Percentiles rank a stretch among this genome's conserved stretches.
phyloP scores from a whole-genome alignment of 2,329 filamentous ascomycete genomes.

The Amphichorda felina region DNA sequence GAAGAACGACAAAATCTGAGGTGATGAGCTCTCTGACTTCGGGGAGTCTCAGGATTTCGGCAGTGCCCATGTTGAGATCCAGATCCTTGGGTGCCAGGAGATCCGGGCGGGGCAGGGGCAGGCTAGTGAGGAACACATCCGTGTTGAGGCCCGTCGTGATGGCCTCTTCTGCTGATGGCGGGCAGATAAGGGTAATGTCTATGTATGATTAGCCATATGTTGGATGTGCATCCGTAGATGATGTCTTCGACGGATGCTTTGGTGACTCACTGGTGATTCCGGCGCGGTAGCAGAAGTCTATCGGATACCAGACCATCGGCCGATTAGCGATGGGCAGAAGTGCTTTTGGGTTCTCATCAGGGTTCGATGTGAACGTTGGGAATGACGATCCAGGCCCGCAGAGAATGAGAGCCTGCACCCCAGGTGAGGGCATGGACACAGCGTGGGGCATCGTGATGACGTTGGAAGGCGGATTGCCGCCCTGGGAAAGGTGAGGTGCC shows the following conservation, averaged over 20 bases:
- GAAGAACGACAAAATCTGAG: conserved; percentile 79
- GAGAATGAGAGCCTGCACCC: conserved; percentile 73
- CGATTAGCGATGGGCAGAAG: conserved; percentile 73
- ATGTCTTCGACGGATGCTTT: neutral
- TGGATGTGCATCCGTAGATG: neutral
- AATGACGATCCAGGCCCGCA: conserved; percentile 76
- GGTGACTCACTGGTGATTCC: conserved; percentile 55
- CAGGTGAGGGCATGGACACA: conserved; percentile 57
- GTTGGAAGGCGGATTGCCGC: neutral
- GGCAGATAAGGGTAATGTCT: conserved; percentile 54
- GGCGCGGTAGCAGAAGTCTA: conserved; percentile 75
- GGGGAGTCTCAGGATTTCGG: conserved; percentile 73
- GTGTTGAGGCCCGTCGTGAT: conserved; percentile 62
- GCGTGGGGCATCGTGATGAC: conserved; percentile 57
- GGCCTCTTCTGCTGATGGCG: conserved; percentile 51
- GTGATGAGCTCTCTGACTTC: conserved; percentile 71
- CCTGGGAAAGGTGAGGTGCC: neutral
- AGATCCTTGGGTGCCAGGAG: conserved; percentile 67
- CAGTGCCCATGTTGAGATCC: conserved; percentile 78
- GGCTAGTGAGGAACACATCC: conserved; percentile 63
- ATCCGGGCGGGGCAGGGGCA: conserved; percentile 62
- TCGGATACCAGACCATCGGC: conserved; percentile 83
- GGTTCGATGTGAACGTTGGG: conserved; percentile 70
- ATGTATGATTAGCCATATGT: conserved; percentile 10
- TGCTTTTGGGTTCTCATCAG: conserved; percentile 71